Percentiles rank a stretch among this genome's conserved stretches.
Conservation (phyloP, 2,329 filamentous ascomycete species). For the Claviceps pusilla region DNA sequence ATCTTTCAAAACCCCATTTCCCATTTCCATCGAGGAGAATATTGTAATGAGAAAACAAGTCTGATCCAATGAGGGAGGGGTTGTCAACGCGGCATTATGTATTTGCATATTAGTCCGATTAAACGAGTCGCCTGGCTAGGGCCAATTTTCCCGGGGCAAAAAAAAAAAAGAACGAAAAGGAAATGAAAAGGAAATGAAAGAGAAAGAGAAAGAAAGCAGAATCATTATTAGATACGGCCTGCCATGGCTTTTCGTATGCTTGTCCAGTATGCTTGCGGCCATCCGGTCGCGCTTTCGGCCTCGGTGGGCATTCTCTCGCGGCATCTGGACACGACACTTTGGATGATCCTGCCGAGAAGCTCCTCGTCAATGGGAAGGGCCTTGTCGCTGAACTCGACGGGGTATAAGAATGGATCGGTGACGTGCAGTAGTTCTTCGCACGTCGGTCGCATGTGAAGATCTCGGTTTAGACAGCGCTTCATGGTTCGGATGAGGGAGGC, state of each 20-base stretch:
- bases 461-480: conserved; percentile 46
- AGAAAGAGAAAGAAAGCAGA: neutral
- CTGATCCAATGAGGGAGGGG: neutral
- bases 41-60: neutral
- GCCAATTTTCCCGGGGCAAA: neutral
- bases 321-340: conserved; percentile 46
- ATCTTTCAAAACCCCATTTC: neutral
- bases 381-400: conserved; percentile 38
- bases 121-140: neutral
- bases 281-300: conserved; percentile 37
- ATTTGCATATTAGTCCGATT: neutral
- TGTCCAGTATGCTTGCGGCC: conserved; percentile 48
- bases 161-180: neutral
- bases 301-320: conserved; percentile 44
- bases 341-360: conserved; percentile 44
- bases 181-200: conserved; percentile 12
- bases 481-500: conserved; percentile 44
- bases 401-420: conserved; percentile 49
- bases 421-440: conserved; percentile 45
- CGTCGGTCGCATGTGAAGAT: conserved; percentile 47
- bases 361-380: conserved; percentile 48
- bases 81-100: neutral
- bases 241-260: conserved; percentile 39
- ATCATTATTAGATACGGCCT: conserved; percentile 15
- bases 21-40: neutral